Percentiles rank a stretch among this genome's conserved stretches.
Conservation (phyloP, 306 rosid genomes). For the Lablab purpureus region DNA sequence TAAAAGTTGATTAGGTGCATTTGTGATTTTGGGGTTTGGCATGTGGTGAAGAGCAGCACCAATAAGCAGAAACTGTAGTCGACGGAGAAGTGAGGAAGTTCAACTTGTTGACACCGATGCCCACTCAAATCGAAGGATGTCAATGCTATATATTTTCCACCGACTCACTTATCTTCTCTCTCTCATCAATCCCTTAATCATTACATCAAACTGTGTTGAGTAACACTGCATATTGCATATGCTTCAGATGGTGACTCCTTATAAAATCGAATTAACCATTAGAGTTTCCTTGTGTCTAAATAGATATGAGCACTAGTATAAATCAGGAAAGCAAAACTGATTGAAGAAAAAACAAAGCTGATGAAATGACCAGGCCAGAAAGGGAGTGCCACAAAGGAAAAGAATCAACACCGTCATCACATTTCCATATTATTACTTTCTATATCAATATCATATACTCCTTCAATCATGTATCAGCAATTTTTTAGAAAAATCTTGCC, state of each 20-base stretch:
- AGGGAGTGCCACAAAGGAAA: slow-evolving; percentile 40
- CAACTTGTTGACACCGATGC: slow-evolving; percentile 33
- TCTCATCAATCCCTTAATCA: slow-evolving; percentile 1
- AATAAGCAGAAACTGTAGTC: not conserved
- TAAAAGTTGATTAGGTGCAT: slow-evolving; percentile 36
- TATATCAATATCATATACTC: not conserved
- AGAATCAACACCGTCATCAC: slow-evolving; percentile 5
- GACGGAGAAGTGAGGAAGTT: slow-evolving; percentile 11
- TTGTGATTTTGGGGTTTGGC: slow-evolving; percentile 45
- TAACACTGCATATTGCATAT: not conserved
- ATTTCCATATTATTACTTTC: not conserved
- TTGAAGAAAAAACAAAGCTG: not conserved
- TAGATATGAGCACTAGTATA: not conserved
- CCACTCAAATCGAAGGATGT: slow-evolving; percentile 39
- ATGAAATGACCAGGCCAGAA: slow-evolving; percentile 29
- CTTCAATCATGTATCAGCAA: not conserved
- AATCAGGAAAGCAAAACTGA: slow-evolving; percentile 21
- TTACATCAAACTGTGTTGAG: not conserved
- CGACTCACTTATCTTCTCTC: not conserved
- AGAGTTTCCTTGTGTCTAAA: not conserved
- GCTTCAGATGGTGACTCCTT: slow-evolving; percentile 2
- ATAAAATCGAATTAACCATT: not conserved
- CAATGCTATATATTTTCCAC: not conserved
- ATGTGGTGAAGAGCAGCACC: slow-evolving; percentile 35
- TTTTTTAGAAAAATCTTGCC: not conserved